Evolutionary conservation across 345 rosid genomes (phyloP).

Genomic region (Physaria fendleri): DNA sequence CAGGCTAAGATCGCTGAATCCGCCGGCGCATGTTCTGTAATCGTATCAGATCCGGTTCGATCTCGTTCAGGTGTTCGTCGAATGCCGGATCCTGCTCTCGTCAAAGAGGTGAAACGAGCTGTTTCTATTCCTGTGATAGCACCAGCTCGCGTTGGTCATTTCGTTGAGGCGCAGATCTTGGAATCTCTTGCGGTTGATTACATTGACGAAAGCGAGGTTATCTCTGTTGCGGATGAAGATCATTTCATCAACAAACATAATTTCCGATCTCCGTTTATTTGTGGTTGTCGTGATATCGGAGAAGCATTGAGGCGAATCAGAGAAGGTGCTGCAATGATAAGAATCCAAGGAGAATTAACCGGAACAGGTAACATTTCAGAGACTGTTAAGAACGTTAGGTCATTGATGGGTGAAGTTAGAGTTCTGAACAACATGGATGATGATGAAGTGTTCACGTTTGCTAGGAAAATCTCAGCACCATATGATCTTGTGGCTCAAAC

Average conservation of each 20-base stretch:
- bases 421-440: slow-evolving; percentile 44
- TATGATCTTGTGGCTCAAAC: slow-evolving; percentile 60
- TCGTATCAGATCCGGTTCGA: slow-evolving; percentile 39
- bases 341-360: slow-evolving; percentile 38
- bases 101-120: slow-evolving; percentile 42
- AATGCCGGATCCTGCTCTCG: slow-evolving; percentile 52
- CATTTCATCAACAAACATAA: slow-evolving; percentile 48
- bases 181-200: slow-evolving; percentile 48
- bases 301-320: slow-evolving; percentile 46
- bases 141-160: slow-evolving; percentile 54
- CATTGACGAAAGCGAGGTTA: slow-evolving; percentile 56
- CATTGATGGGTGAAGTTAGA: slow-evolving; percentile 39
- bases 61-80: slow-evolving; percentile 15
- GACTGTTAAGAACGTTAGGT: slow-evolving; percentile 45
- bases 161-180: slow-evolving; percentile 66
- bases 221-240: slow-evolving; percentile 44
- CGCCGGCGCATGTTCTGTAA: slow-evolving; percentile 57
- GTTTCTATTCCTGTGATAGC: slow-evolving; percentile 58
- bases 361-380: slow-evolving; percentile 25
- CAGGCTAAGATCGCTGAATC: slow-evolving; percentile 63
- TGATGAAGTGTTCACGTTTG: slow-evolving; percentile 46
- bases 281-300: slow-evolving; percentile 38
- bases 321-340: slow-evolving; percentile 47
- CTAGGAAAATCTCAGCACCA: slow-evolving; percentile 47
- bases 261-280: slow-evolving; percentile 40